These are phyloP conservation scores for Thraustochytrium sp. DNA, from an alignment of 352 stramenopile genomes.

Conservation along the genomic window DNA sequence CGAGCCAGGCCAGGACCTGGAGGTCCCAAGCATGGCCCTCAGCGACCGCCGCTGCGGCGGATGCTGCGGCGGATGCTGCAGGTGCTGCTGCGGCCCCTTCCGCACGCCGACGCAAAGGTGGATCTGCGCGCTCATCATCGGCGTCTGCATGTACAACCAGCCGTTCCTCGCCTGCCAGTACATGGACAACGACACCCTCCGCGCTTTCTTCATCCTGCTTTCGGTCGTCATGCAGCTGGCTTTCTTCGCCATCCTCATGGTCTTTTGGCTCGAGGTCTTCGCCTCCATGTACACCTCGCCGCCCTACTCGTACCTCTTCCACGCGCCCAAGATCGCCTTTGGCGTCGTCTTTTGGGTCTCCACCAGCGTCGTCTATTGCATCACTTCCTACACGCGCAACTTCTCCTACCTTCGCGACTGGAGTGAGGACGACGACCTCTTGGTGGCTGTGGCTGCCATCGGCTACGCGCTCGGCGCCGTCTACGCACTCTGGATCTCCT, in stretches of 20 bases:
- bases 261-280: constrained; percentile 17
- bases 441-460: not conserved
- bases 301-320: not conserved
- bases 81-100: constrained; percentile 31
- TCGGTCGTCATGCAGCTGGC: not conserved
- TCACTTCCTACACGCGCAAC: not conserved
- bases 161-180: constrained; percentile 12
- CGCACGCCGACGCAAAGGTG: not conserved
- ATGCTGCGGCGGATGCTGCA: not conserved
- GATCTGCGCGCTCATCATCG: not conserved
- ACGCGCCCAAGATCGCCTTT: not conserved
- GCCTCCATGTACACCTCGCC: not conserved
- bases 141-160: not conserved
- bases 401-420: not conserved
- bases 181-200: not conserved
- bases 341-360: not conserved
- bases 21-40: too few species aligned
- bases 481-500: not conserved
- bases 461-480: not conserved
- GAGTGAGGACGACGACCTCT: not conserved
- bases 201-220: not conserved
- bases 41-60: not conserved
- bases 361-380: not conserved
- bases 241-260: not conserved
- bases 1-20: too few species aligned